phyloP scores from a whole-genome alignment of 495 filamentous ascomycete species.

The Podospora pseudopauciseta region DNA sequence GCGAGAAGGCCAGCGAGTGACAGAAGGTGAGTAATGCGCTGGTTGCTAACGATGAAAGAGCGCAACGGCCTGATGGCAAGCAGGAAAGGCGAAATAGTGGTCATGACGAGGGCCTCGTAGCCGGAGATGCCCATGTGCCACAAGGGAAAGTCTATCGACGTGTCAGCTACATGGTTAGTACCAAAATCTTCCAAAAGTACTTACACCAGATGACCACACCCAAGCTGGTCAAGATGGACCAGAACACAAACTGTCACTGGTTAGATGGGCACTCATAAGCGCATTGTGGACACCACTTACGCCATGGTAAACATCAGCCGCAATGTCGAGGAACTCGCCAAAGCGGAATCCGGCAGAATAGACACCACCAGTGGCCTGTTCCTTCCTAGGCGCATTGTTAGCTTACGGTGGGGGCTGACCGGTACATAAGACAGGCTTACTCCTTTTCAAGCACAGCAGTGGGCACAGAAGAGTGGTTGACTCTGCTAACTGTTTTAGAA shows the following conservation, averaged over 20 bases:
- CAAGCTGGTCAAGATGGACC: conserved; percentile 87
- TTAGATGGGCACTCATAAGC: background rate
- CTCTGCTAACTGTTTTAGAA: conserved; percentile 39
- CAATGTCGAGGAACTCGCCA: conserved; percentile 71
- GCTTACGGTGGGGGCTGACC: background rate
- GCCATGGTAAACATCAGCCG: conserved; percentile 88
- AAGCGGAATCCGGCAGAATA: conserved; percentile 71
- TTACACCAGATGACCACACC: conserved; percentile 91
- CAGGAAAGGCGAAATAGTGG: conserved; percentile 77
- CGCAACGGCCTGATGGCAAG: conserved; percentile 69
- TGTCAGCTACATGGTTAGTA: background rate
- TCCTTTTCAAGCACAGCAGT: conserved; percentile 84
- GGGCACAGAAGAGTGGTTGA: conserved; percentile 58
- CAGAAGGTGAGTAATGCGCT: conserved; percentile 66
- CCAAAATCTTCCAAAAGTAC: conserved; percentile 25
- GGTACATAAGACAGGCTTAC: conserved; percentile 44
- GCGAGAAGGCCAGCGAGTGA: conserved; percentile 77
- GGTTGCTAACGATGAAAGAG: conserved; percentile 61
- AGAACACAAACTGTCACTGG: conserved; percentile 76
- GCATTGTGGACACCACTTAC: conserved; percentile 46
- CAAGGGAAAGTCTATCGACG: conserved; percentile 79
- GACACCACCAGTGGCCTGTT: conserved; percentile 65
- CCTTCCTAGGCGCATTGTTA: conserved; percentile 55
- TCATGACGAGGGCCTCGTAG: conserved; percentile 85
- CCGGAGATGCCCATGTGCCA: conserved; percentile 99